Base-by-base conservation (phyloP, 1,139 yeast species). In the Candida pseudoviswanathii region DNA sequence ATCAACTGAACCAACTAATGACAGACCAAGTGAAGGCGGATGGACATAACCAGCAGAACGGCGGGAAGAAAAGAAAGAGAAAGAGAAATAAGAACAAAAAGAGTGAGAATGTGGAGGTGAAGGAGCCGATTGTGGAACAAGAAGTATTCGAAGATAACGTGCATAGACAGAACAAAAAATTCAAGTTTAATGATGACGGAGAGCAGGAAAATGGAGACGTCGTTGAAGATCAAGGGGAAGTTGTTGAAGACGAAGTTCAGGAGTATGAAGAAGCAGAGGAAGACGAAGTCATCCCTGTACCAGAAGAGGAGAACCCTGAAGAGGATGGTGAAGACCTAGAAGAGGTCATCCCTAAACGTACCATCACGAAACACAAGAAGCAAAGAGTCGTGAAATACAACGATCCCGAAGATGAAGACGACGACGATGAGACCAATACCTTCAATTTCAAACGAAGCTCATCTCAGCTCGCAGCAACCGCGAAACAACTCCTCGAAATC, bases 401-500 rank as follows among this genome's bases (percentile, higher is more conserved):
- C 30, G 66, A 62, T 27, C 58, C 58, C 25, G 61, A 58, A 3
- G 61, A 59, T 5, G 65, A 62, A 3, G 66, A 62, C 11, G 73
- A 67, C 26, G 73, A 70, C 11, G 72, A 63, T 25, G 69, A 49
- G 43, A 50, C 48, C 43, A 53, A 27, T 34, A 40, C 34, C 4
- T 43, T 47, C 7, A 40, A 40, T 8, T 47, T 47, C 33, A 25
- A 37, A 8, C 21, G 31, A 26, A 41, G 30, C 25, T 24, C 44
- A 34, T 7, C 24, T 7, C 64, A 66, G 31, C 58, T 83, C 32
- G 61, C 66, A 37, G 58, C 65, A n/a, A 74, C 69, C 49, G 83
- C 92, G 0, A 56, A 57, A 22, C 67, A 68, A 9, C 72, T 89
- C 11, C 66, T 82, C 4, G 68, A 73, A 43, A 66, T 77, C 2